Percentiles rank a stretch among this genome's conserved stretches.
Evolutionary conservation across 768 basidiomycete genomes (phyloP).

Genomic region (Pisolithus sp.): DNA sequence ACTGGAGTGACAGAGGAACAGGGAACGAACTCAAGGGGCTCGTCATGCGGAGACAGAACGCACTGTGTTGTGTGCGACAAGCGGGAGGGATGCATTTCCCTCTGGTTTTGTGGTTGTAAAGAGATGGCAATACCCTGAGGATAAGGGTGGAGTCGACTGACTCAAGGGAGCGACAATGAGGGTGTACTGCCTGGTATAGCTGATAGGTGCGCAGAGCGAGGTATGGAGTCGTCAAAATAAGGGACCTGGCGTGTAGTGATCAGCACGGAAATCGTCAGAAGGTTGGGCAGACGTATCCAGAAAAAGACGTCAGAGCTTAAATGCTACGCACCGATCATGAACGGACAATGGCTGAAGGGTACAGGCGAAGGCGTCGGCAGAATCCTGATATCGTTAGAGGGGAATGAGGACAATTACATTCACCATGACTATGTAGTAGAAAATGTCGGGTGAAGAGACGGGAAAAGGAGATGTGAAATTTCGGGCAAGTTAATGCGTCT

Average conservation of each 20-base stretch:
- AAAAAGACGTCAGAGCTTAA: slow-evolving; percentile 1
- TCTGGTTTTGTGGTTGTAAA: slow-evolving; percentile 1
- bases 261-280: background rate
- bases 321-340: slow-evolving; percentile 21
- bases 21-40: slow-evolving; percentile 24
- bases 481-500: slow-evolving; percentile 6
- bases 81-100: slow-evolving; percentile 15
- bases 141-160: slow-evolving; percentile 7
- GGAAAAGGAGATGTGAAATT: slow-evolving; percentile 6
- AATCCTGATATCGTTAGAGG: slow-evolving; percentile 6
- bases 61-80: slow-evolving; percentile 20
- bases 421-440: slow-evolving; percentile 15
- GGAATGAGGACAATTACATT: slow-evolving; percentile 4
- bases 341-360: slow-evolving; percentile 1
- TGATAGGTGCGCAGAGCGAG: slow-evolving; percentile 10
- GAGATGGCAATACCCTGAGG: slow-evolving; percentile 13
- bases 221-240: slow-evolving; percentile 13
- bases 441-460: slow-evolving; percentile 1
- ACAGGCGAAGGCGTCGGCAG: background rate
- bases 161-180: slow-evolving; percentile 5
- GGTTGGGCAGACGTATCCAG: background rate
- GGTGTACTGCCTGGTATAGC: slow-evolving; percentile 3
- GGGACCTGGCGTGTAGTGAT: slow-evolving; percentile 12
- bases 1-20: background rate
- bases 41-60: slow-evolving; percentile 10